These are phyloP conservation scores for Pestalotiopsis sp. DNA, from an alignment of 2,329 filamentous ascomycete species.

Conservation along the genomic window DNA sequence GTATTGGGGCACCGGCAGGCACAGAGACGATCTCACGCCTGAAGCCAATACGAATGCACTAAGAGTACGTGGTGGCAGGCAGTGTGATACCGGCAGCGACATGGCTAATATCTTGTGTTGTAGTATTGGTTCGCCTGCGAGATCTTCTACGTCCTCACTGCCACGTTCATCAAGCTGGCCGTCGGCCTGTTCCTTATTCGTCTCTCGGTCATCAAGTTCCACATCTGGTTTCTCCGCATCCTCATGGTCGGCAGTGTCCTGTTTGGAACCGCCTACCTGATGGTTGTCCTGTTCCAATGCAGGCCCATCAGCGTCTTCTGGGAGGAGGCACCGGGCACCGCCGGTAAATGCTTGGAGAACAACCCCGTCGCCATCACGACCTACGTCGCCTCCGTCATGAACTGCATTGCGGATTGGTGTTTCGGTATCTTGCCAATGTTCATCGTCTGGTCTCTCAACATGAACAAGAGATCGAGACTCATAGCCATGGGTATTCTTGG, in stretches of 20 bases:
- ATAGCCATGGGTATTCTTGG: constrained; percentile 10
- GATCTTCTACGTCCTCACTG: constrained; percentile 7
- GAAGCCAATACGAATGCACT: constrained; percentile 4
- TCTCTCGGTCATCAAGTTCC: constrained; percentile 6
- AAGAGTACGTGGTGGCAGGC: constrained; percentile 4
- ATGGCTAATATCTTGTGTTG: background rate
- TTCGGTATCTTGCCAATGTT: constrained; percentile 13
- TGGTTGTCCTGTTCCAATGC: constrained; percentile 12
- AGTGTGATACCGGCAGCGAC: background rate
- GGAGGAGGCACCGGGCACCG: constrained; percentile 8
- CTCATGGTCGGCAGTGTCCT: constrained; percentile 8
- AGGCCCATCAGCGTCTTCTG: constrained; percentile 12
- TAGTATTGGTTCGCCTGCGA: constrained; percentile 12
- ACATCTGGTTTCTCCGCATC: background rate
- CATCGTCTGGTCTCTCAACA: constrained; percentile 14
- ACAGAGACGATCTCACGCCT: background rate
- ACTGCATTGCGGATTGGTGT: constrained; percentile 12
- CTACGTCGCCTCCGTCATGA: constrained; percentile 8
- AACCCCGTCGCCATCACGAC: constrained; percentile 3
- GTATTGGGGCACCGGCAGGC: constrained; percentile 12
- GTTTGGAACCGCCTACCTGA: constrained; percentile 8
- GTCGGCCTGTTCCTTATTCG: constrained; percentile 14
- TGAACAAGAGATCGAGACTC: constrained; percentile 7
- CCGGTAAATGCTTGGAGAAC: constrained; percentile 12
- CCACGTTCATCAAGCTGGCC: constrained; percentile 9